Evolutionary conservation across 2,329 filamentous ascomycete genomes (phyloP).

Genomic region (Chaetomiaceae sp.): DNA sequence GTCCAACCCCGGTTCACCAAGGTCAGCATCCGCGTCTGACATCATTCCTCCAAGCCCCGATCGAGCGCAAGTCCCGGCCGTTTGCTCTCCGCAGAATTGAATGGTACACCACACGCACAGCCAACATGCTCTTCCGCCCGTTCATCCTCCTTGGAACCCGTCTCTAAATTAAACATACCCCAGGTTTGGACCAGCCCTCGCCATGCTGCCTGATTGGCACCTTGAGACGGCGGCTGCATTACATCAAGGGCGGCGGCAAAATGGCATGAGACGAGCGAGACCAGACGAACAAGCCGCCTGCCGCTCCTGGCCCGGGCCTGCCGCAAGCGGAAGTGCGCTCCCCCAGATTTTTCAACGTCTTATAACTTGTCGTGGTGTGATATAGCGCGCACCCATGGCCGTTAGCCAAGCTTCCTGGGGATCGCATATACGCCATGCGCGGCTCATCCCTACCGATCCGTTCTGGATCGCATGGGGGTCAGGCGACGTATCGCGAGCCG

Average conservation of each 20-base stretch:
- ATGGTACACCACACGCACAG: too few species aligned
- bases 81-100: too few species aligned
- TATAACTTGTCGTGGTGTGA: too few species aligned
- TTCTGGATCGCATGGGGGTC: not conserved
- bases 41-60: slow-evolving; percentile 5
- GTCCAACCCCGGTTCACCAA: not conserved
- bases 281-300: not conserved
- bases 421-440: not conserved
- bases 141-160: too few species aligned
- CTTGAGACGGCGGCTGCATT: slow-evolving; percentile 9
- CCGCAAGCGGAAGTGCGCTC: not conserved
- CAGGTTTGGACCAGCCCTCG: not conserved
- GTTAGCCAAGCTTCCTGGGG: not conserved
- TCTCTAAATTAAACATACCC: not conserved
- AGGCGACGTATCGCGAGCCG: not conserved
- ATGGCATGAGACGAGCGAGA: slow-evolving; percentile 8
- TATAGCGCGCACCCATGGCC: not conserved
- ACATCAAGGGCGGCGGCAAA: slow-evolving; percentile 11
- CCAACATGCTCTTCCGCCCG: too few species aligned
- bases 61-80: too few species aligned
- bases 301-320: not conserved
- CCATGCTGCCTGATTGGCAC: not conserved
- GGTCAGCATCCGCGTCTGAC: slow-evolving; percentile 1
- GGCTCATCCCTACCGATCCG: not conserved
- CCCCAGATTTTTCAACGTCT: not conserved